Conservation (phyloP, 192 early-diverging fungal species). For the Linnemannia hyalina region DNA sequence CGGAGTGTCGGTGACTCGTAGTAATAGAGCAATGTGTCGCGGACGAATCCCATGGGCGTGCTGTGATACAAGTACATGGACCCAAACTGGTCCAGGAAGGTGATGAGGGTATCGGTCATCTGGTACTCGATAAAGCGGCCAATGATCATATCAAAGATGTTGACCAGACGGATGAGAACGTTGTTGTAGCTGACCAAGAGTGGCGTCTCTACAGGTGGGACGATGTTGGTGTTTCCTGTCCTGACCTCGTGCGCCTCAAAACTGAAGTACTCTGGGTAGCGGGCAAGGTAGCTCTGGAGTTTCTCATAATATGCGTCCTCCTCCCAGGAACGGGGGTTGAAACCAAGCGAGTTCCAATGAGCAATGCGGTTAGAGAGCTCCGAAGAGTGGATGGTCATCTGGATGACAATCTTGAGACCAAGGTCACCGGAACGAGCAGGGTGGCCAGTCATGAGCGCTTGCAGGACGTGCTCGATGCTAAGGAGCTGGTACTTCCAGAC, state of each 20-base stretch:
- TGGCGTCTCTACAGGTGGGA: conserved; percentile 69
- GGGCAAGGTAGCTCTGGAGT: conserved; percentile 69
- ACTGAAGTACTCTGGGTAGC: conserved; percentile 82
- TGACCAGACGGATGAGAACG: conserved; percentile 73
- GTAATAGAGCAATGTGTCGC: conserved; percentile 76
- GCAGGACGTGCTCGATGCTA: conserved; percentile 76
- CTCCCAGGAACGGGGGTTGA: conserved; percentile 77
- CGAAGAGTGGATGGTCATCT: conserved; percentile 59
- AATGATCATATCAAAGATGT: conserved; percentile 75
- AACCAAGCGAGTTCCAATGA: conserved; percentile 75
- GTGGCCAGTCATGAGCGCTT: conserved; percentile 75
- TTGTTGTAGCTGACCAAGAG: conserved; percentile 83
- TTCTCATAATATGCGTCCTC: conserved; percentile 79
- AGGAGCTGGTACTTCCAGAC: conserved; percentile 81
- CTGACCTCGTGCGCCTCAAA: conserved; percentile 76
- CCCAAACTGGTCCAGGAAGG: conserved; percentile 74
- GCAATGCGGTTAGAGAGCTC: conserved; percentile 69
- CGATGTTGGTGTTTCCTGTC: conserved; percentile 54
- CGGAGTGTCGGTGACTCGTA: conserved; percentile 73
- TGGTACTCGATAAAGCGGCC: conserved; percentile 76
- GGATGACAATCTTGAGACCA: conserved; percentile 58
- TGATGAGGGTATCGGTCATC: conserved; percentile 68
- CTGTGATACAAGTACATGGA: conserved; percentile 75
- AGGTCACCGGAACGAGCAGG: conserved; percentile 51
- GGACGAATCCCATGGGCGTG: conserved; percentile 76